Base-by-base conservation (phyloP, 768 basidiomycete genomes). In the Goffeauzyma gilvescens region DNA sequence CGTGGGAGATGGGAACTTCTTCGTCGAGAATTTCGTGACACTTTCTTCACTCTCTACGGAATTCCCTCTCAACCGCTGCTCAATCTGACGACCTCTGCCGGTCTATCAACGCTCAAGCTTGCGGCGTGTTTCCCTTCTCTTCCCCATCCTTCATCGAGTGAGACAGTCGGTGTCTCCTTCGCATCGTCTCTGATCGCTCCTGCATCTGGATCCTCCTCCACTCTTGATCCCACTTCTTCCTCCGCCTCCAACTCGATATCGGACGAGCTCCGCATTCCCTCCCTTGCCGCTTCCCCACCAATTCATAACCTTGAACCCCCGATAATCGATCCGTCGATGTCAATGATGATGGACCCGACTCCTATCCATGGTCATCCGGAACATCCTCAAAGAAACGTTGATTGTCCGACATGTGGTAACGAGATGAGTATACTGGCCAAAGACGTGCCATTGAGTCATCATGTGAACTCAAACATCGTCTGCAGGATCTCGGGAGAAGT, bases 391-490 rank as follows among this genome's bases (percentile, higher is more conserved):
- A 55, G 62, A 0, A 63, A 63, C 42, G 36, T 55, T 14, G 59
- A 90, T 55, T 98, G 93, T 62, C 93, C 93, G 1, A 78, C 84
- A 4, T 98, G 93, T 63, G 81, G 84, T 14, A 69, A 74, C 30
- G 75, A 76, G 18, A 68, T 89, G 7, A 77, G 78, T 17, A 69
- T 72, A 46, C 73, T 98, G 6, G 84, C 81, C 10, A 68, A 71
- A 44, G 82, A 86, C 50, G 85, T 95, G 0, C 89, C 93, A 1
- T 77, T 74, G 58, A 83, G 81, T 52, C 89, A 96, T 65, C 87
- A 96, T 59, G 76, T 79, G 30, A 95, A 90, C 57, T 90, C 86
- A 17, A 90, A 84, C 0, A 83, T 98, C 42, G 89, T 96, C 13
- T 96, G 93, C 58, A 66, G 76, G 40, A 72, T 95, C 55, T 85